Evolutionary conservation across 441 rosid species (phyloP), one percentile per base, ranked within the genome.

Genomic region (Geranium incanum): DNA sequence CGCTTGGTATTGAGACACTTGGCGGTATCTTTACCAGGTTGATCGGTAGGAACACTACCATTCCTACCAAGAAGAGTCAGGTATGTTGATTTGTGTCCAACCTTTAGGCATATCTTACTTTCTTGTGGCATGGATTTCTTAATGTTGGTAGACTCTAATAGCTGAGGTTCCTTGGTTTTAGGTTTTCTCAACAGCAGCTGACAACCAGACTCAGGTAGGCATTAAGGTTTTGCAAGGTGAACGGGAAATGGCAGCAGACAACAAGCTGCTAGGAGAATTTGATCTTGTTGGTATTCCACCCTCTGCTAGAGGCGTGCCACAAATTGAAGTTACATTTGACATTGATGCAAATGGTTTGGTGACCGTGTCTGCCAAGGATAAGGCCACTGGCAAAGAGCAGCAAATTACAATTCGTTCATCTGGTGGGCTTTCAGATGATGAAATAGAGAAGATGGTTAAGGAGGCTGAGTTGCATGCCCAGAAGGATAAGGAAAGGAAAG

Each of bases 41-140:
- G 75, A 94, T 94, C 68, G 79, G 72, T 79, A 84, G 97, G 68
- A 94, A 94, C 80, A 94, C 97, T 8, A 94, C 97, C 12, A 94
- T 94, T 57, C 99, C 99, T 68, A 93, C 98, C 1, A 94, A 94
- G 90, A 94, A 94, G 81, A 86, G 97, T 78, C 99, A 92, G 95
- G 97, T 92, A n/a, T 71, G 76, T 6, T 6, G 16, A 57, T n/a
- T 6, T 28, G 33, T 28, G 33, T 28, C 33, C 33, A 28, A 28
- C 1, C 33, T 28, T 28, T 28, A 28, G 1, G 1, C 33, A 28
- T 28, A 28, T 28, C 33, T 28, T 0, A 28, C 33, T 0, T 28
- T 1, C 33, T 3, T 39, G 43, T 39, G 1, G 43, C 43, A 39
- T 39, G 43, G 6, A 1, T 39, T 39, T 39, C 43, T 28, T 28